Percentiles rank a stretch among this genome's conserved stretches.
Conservation (phyloP, 1,139 yeast genomes). For the Waltiozyma solani region DNA sequence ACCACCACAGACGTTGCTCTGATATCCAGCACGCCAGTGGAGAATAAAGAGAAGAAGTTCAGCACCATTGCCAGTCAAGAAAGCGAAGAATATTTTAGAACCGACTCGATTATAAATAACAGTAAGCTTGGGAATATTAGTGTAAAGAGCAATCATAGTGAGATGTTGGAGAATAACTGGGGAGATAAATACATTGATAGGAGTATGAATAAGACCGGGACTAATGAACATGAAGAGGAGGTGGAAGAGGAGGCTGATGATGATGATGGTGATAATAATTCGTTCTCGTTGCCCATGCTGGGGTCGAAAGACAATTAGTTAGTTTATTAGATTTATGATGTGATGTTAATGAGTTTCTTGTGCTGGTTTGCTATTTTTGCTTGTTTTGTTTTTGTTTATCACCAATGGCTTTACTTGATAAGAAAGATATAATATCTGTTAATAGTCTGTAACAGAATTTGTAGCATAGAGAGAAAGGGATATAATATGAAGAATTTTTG, state of each 20-base stretch:
- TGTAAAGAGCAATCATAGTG: background rate
- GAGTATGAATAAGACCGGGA: background rate
- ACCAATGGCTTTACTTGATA: too few species aligned
- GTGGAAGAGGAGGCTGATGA: slow-evolving; percentile 2
- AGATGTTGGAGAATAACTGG: background rate
- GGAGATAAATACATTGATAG: background rate
- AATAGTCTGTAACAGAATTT: too few species aligned
- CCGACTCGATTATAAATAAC: background rate
- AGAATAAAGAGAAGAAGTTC: background rate
- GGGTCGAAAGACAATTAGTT: slow-evolving; percentile 9
- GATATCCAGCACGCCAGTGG: too few species aligned
- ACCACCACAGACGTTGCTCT: too few species aligned
- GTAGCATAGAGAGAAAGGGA: too few species aligned
- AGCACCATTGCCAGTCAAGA: background rate
- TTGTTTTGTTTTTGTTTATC: too few species aligned
- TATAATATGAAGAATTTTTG: too few species aligned
- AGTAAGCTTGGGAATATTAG: background rate
- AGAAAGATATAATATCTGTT: too few species aligned
- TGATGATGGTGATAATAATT: slow-evolving; percentile 18
- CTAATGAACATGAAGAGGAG: background rate
- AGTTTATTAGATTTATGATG: too few species aligned
- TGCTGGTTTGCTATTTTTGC: too few species aligned
- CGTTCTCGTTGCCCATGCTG: slow-evolving; percentile 22
- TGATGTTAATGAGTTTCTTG: too few species aligned
- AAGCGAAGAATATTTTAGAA: background rate